These are phyloP conservation scores for Starmerella bombicola DNA, from an alignment of 805 yeast genomes.

Conservation along the genomic window DNA sequence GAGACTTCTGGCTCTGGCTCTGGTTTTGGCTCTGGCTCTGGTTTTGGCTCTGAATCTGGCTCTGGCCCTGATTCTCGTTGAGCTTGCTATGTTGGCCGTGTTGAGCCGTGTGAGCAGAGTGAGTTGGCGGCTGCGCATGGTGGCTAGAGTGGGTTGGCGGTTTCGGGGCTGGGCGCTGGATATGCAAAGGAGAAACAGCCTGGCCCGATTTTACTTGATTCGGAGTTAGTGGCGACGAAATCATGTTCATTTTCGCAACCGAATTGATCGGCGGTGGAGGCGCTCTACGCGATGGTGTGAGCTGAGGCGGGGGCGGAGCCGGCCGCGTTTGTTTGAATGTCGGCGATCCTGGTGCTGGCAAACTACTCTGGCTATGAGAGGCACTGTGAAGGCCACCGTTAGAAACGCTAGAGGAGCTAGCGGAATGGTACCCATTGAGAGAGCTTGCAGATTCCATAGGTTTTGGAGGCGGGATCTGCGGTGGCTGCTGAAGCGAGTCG, in stretches of 20 bases:
- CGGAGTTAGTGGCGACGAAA: background rate
- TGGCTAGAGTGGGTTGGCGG: slow-evolving; percentile 3
- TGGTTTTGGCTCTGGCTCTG: no score
- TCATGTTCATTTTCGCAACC: no score
- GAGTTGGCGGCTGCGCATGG: no score
- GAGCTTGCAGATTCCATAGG: background rate
- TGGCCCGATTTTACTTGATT: background rate
- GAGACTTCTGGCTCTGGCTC: no score
- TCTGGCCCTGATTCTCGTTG: no score
- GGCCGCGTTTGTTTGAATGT: slow-evolving; percentile 16
- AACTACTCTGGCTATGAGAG: background rate
- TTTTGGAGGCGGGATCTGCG: slow-evolving; percentile 6
- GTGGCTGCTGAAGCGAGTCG: slow-evolving; percentile 10
- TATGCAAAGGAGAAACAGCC: slow-evolving; percentile 4
- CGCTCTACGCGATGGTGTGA: slow-evolving; percentile 16
- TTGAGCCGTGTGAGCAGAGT: no score
- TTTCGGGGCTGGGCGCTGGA: slow-evolving; percentile 8
- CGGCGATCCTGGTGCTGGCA: slow-evolving; percentile 8
- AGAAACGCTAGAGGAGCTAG: no score
- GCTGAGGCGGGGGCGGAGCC: slow-evolving; percentile 17
- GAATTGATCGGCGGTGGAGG: slow-evolving; percentile 16
- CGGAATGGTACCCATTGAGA: no score
- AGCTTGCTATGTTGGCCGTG: no score
- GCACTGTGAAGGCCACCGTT: no score
- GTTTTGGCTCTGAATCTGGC: no score